Percentiles rank a stretch among this genome's conserved stretches.
Conservation (phyloP, 495 filamentous ascomycete genomes). For the Podospora tetraspora region DNA sequence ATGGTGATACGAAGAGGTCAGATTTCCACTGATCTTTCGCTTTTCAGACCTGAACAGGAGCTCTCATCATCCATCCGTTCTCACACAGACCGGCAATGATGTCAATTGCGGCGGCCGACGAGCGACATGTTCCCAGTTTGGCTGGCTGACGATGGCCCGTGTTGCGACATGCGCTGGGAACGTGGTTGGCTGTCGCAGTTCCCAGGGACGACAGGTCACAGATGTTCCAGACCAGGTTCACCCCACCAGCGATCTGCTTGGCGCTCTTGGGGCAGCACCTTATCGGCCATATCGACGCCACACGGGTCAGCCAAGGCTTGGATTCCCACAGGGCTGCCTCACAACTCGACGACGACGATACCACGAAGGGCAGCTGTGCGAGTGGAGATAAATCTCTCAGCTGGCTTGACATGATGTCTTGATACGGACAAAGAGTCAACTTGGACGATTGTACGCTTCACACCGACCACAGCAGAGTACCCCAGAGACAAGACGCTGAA, state of each 20-base stretch:
- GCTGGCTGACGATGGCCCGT: slow-evolving; percentile 13
- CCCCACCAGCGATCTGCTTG: not conserved
- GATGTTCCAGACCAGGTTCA: not conserved
- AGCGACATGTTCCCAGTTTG: slow-evolving; percentile 12
- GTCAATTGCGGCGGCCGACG: slow-evolving; percentile 14
- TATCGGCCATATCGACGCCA: not conserved
- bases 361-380: not conserved
- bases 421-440: not conserved
- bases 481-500: not conserved
- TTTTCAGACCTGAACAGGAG: not conserved
- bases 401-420: not conserved
- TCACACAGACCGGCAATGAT: slow-evolving; percentile 15
- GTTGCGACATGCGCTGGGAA: slow-evolving; percentile 11
- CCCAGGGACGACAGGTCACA: not conserved
- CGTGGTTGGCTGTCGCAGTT: not conserved
- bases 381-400: not conserved
- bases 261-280: not conserved
- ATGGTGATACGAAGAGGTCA: not conserved
- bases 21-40: too few species aligned
- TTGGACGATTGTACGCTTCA: too few species aligned
- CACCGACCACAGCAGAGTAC: too few species aligned
- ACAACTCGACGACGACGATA: not conserved
- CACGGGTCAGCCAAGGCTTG: not conserved
- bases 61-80: not conserved
- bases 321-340: too few species aligned